A percentile compares a stretch with the other conserved stretches of the same genome.
Conservation (phyloP, 495 filamentous ascomycete species). For the Penicillium paxilli region DNA sequence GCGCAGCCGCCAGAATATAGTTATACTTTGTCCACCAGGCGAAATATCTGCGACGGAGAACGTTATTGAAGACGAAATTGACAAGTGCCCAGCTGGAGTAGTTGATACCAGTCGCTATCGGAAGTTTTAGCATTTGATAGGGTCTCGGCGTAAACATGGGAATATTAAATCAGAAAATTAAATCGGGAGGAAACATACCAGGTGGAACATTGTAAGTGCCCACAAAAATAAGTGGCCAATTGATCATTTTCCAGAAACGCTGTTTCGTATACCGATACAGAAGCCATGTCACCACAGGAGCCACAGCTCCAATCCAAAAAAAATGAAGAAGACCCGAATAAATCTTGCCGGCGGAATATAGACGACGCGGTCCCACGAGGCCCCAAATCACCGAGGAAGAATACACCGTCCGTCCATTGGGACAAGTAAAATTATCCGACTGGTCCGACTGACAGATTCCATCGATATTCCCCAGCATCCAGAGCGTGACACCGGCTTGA, state of each 20-base stretch:
- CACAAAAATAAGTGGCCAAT: constrained; percentile 48
- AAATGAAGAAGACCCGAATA: constrained; percentile 30
- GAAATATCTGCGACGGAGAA: constrained; percentile 37
- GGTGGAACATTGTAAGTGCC: constrained; percentile 44
- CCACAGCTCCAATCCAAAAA: constrained; percentile 39
- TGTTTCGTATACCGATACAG: constrained; percentile 38
- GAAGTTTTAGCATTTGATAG: background rate
- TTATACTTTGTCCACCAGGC: constrained; percentile 45
- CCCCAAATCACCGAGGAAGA: constrained; percentile 41
- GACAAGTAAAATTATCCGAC: constrained; percentile 39
- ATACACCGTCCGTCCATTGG: constrained; percentile 42
- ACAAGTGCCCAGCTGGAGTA: constrained; percentile 51
- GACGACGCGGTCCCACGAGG: constrained; percentile 37
- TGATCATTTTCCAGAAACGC: constrained; percentile 38
- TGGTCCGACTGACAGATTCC: constrained; percentile 36
- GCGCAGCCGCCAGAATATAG: constrained; percentile 32
- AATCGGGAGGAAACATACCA: constrained; percentile 13
- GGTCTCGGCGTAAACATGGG: too few species aligned
- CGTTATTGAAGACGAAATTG: constrained; percentile 45
- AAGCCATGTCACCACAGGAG: constrained; percentile 28
- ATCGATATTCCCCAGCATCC: constrained; percentile 40
- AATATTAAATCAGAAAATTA: background rate
- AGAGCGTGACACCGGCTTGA: constrained; percentile 41
- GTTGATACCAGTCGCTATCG: constrained; percentile 47
- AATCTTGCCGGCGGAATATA: constrained; percentile 21